Base-by-base conservation (phyloP, 352 stramenopile genomes). In the Albugo candida region DNA sequence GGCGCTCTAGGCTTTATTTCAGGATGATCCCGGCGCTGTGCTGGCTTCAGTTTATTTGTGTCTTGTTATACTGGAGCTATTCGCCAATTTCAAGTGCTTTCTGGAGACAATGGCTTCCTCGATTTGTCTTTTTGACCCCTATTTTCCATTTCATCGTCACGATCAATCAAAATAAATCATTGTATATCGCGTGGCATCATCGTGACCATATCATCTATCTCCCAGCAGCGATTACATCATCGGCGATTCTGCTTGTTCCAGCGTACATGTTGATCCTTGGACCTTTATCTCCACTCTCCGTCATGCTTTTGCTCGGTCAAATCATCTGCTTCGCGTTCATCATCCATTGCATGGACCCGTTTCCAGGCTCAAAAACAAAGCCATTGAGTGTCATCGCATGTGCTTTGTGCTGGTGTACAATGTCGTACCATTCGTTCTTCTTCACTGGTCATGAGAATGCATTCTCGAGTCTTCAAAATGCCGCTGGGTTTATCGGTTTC, bases 381-480 rank as follows among this genome's bases (percentile, higher is more conserved):
- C 8, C 24, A 8, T 31, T 8, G 24, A 31, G 8, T 31, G 24
- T 45, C 13, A 55, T 59, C 12, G 59, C 67, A n/a, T 82, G 63
- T 63, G 36, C 70, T 38, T 35, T 80, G 20, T 59, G 82, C 27
- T 84, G 54, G 65, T 78, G 69, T 44, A 76, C 59, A 14, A 56
- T 63, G 36, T 70, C 56, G 31, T 77, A 71, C 41, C 73, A 81
- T 52, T 63, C 69, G 11, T 94, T 94, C 54, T 93, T 93, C 50
- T 64, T 70, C 50, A 91, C 80, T 10, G 83, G 84, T 18, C 84
- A 95, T 48, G 64, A 86, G 35, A 92, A 83, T 55, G 81, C 74
- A 41, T 94, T 95, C 61, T 84, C 78, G 24, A 85, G 77, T 61
- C 67, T 95, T 12, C 83, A 95, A 59, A 93, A 94, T 57, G 81